Evolutionary conservation across 192 early-diverging fungal genomes (phyloP).

Genomic region (Backusella liffmaniae): DNA sequence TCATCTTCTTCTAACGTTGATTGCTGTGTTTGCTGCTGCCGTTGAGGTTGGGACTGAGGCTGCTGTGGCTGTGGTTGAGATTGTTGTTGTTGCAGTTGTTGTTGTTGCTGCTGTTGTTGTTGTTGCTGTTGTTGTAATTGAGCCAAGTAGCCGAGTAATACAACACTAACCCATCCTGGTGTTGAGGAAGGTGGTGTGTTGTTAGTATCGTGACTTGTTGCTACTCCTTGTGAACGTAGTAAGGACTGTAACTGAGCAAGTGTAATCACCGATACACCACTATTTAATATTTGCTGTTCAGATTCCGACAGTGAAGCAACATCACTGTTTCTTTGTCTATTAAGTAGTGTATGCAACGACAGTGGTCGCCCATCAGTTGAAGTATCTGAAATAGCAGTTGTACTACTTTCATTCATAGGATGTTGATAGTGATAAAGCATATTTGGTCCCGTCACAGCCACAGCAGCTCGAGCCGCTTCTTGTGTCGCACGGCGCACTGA

Average conservation of each 20-base stretch:
- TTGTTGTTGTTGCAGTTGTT: background rate
- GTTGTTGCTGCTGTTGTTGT: background rate
- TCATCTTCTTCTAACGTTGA: background rate
- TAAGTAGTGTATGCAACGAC: background rate
- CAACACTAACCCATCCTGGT: constrained; percentile 3
- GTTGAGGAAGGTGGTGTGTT: background rate
- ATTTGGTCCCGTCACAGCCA: constrained; percentile 23
- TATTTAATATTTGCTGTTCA: constrained; percentile 3
- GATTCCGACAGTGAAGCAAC: background rate
- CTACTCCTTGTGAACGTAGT: constrained; percentile 8
- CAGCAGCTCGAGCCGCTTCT: constrained; percentile 23
- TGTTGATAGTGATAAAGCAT: constrained; percentile 4
- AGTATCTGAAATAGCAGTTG: background rate
- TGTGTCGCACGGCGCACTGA: constrained; percentile 23
- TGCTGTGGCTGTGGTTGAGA: background rate
- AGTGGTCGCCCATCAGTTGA: background rate
- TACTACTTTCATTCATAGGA: constrained; percentile 1
- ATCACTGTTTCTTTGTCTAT: constrained; percentile 1
- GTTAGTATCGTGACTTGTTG: constrained; percentile 5
- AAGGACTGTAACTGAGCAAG: constrained; percentile 2
- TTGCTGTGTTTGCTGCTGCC: constrained; percentile 4
- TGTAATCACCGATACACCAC: background rate
- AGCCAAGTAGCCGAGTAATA: background rate
- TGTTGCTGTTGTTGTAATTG: background rate
- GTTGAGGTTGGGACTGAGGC: constrained; percentile 4